Conservation (phyloP, 352 stramenopile genomes). For the Pythium oligandrum region DNA sequence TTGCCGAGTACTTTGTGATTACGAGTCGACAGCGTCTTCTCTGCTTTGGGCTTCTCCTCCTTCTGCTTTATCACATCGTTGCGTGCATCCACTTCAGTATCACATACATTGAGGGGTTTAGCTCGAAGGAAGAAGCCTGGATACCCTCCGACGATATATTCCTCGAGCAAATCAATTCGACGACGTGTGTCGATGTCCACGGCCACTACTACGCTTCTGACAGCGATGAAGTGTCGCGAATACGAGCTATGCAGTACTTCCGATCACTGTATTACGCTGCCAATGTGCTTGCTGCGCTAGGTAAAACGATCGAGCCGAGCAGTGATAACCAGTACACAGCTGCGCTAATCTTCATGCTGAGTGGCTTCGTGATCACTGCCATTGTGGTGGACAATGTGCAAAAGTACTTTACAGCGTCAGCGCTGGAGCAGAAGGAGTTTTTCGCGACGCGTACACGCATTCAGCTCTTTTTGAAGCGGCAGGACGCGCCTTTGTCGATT, state of each 20-base stretch:
- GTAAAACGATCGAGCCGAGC: conserved; percentile 37
- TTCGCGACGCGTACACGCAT: conserved; percentile 49
- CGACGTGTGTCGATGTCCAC: conserved; percentile 24
- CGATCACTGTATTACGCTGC: conserved; percentile 54
- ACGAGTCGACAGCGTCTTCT: conserved; percentile 34
- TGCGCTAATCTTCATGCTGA: conserved; percentile 62
- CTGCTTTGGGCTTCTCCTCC: conserved; percentile 29
- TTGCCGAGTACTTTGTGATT: conserved; percentile 25
- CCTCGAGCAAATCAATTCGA: conserved; percentile 28
- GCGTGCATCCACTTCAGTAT: conserved; percentile 48
- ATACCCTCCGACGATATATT: conserved; percentile 42
- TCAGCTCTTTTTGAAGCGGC: conserved; percentile 57
- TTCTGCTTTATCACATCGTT: conserved; percentile 54
- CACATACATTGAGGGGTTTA: conserved; percentile 41
- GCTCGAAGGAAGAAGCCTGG: conserved; percentile 32
- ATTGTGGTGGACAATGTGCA: conserved; percentile 70
- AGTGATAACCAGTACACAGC: conserved; percentile 42
- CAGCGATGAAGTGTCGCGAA: conserved; percentile 19
- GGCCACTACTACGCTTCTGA: conserved; percentile 16
- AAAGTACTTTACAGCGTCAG: conserved; percentile 58
- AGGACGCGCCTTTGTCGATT: conserved; percentile 45
- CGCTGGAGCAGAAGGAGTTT: conserved; percentile 66
- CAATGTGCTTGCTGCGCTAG: conserved; percentile 43
- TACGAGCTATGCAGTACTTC: conserved; percentile 47
- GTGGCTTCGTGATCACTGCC: conserved; percentile 58